Evolutionary conservation across 805 yeast species (phyloP), one percentile per base, ranked within the genome.

Genomic region (Millerozyma acaciae): DNA sequence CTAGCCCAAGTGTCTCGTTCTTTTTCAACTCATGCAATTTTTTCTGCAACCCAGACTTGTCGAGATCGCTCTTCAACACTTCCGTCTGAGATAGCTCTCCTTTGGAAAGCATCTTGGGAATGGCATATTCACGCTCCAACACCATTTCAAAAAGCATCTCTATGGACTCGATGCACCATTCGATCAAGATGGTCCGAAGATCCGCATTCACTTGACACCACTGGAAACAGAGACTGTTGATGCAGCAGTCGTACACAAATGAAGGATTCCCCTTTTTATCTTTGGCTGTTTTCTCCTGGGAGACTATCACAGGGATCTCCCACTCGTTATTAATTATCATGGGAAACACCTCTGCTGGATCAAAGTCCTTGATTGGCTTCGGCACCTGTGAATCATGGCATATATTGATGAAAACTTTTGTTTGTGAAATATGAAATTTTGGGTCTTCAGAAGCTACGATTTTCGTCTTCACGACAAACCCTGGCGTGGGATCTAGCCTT

Each of bases 91-190:
- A 64, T 3, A 76, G 65, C 20, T 58, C 67, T 1, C 95, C 95
- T 60, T 88, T 88, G 31, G 71, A 60, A 8, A 67, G 53, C 77
- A 90, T 68, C 45, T 84, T 85, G 1, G 96, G 96, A 2, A 75
- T 62, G 3, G 76, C 52, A 29, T 77, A 64, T 32, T 80, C 82
- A 33, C 95, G 61, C 35, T 81, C 84, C 12, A 88, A 63, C 4
- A 62, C 55, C 2, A 78, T 32, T 17, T 47, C 55, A 39, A 57
- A 52, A 30, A 67, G 62, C 38, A 79, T 60, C 51, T 86, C 96
- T 3, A 84, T 76, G 8, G 88, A 73, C 50, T 86, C 95, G 25
- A 87, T 53, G 47, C 95, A 81, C 83, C 95, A 86, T 51, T 86
- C 95, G 5, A 83, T 73, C 30, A 85, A 52, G 9, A 87, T 80